Evolutionary conservation across 129 eudicot genomes (phyloP).

Genomic region (Helianthus tuberosus): DNA sequence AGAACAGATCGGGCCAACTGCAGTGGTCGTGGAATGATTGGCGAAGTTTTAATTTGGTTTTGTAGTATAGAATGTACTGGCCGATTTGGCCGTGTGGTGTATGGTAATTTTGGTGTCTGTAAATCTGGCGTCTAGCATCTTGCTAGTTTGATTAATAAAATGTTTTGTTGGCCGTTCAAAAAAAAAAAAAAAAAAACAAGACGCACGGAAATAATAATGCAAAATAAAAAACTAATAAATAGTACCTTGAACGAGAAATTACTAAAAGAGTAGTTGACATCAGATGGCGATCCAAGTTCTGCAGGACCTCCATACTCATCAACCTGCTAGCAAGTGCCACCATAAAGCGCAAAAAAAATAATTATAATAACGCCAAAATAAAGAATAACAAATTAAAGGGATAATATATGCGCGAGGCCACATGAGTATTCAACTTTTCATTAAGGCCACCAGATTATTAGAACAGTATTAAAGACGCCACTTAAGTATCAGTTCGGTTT

Average conservation of each 20-base stretch:
- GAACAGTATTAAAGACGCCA: background rate
- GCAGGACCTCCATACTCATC: conserved; percentile 76
- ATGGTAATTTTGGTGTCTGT: no score
- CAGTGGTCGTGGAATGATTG: no score
- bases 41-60: no score
- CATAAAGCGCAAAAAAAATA: conserved; percentile 1
- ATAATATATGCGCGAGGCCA: background rate
- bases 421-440: background rate
- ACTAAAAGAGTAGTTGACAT: conserved; percentile 85
- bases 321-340: conserved; percentile 47
- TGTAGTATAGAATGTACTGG: no score
- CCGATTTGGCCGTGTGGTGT: no score
- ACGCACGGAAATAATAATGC: background rate
- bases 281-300: conserved; percentile 67
- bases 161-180: no score
- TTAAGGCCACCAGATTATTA: background rate
- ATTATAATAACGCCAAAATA: background rate
- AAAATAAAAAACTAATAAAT: background rate
- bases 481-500: background rate
- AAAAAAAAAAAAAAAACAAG: no score
- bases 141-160: no score
- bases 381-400: background rate
- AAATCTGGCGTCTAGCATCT: no score
- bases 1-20: no score
- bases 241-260: conserved; percentile 97